phyloP scores from a whole-genome alignment of 2,329 filamentous ascomycete genomes.

The Clarireedia sp. region DNA sequence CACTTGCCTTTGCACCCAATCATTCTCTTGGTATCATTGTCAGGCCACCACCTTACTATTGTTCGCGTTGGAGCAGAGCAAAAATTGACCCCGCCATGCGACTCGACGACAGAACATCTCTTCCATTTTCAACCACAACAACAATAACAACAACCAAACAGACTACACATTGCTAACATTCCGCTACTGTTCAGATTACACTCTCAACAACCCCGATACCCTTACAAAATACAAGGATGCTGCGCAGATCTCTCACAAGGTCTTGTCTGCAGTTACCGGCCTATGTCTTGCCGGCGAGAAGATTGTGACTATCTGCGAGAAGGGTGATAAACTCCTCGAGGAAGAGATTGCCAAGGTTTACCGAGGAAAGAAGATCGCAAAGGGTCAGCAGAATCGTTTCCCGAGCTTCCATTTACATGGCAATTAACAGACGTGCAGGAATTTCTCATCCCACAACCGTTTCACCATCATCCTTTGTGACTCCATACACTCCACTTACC shows the following conservation, averaged over 20 bases:
- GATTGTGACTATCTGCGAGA: constrained; percentile 88
- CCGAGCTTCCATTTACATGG: constrained; percentile 23
- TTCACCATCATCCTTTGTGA: constrained; percentile 89
- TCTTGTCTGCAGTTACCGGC: constrained; percentile 73
- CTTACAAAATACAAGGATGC: constrained; percentile 99
- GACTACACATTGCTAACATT: background rate
- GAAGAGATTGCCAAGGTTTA: constrained; percentile 94
- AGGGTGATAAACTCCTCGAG: constrained; percentile 89
- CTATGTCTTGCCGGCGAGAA: constrained; percentile 77
- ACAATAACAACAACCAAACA: background rate
- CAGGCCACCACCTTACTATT: constrained; percentile 18
- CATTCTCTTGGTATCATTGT: background rate
- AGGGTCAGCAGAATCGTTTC: constrained; percentile 48
- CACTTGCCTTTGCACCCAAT: constrained; percentile 15
- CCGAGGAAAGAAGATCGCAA: constrained; percentile 93
- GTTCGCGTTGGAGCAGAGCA: constrained; percentile 13
- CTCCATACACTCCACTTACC: constrained; percentile 87
- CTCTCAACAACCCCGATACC: constrained; percentile 85
- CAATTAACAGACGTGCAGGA: constrained; percentile 42
- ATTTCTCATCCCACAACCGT: constrained; percentile 92
- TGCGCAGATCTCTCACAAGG: constrained; percentile 89
- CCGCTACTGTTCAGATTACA: constrained; percentile 55
- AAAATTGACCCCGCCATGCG: constrained; percentile 27
- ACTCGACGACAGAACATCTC: constrained; percentile 6
- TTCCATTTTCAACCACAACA: constrained; percentile 3